Conservation (phyloP, 2,329 filamentous ascomycete species). For the Trichophaea hybrida region DNA sequence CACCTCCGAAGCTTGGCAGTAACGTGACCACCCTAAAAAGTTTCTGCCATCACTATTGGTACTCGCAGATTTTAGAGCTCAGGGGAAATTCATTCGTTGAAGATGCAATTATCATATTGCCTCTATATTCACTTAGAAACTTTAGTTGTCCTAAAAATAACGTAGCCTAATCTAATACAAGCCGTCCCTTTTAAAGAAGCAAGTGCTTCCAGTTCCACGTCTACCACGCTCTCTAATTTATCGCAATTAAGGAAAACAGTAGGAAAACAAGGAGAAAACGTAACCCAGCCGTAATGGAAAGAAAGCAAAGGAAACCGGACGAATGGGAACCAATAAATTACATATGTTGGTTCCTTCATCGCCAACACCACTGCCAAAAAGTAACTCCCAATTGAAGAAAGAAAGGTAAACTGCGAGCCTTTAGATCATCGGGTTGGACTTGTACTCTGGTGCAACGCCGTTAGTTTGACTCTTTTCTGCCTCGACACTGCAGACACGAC, state of each 20-base stretch:
- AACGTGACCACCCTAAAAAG: too few relatives aligned
- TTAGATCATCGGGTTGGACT: slow-evolving; percentile 50
- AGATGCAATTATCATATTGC: too few relatives aligned
- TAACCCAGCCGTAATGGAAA: neutral
- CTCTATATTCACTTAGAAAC: too few relatives aligned
- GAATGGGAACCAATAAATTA: neutral
- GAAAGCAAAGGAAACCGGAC: neutral
- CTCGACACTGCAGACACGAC: slow-evolving; percentile 20
- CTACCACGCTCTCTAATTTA: neutral
- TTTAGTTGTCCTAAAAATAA: too few relatives aligned
- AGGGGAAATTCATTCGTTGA: too few relatives aligned
- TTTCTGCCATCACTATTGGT: too few relatives aligned
- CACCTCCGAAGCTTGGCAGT: too few relatives aligned
- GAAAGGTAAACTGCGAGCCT: slow-evolving; percentile 6
- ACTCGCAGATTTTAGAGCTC: too few relatives aligned
- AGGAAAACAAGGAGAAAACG: neutral
- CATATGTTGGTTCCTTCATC: neutral
- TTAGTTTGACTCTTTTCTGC: slow-evolving; percentile 34
- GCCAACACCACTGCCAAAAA: neutral
- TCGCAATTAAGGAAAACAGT: neutral
- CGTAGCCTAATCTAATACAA: too few relatives aligned
- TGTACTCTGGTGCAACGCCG: slow-evolving; percentile 46
- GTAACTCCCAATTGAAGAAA: neutral
- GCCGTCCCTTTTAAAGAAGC: too few relatives aligned
- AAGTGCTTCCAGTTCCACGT: neutral